Conservation (phyloP, 768 basidiomycete species). For the Tulasnella sp. region DNA sequence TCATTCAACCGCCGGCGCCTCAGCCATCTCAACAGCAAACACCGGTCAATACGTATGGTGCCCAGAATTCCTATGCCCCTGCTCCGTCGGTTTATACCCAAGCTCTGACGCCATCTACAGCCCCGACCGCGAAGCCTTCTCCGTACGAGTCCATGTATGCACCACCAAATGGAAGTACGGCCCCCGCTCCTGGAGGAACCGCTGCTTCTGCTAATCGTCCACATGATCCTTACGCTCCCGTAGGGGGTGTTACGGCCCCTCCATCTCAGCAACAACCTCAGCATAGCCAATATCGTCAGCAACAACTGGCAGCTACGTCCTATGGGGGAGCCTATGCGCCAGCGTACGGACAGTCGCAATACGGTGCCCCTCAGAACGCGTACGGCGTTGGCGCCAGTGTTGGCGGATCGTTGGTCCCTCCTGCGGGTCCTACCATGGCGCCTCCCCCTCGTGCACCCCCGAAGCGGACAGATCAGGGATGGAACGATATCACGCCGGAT, state of each 20-base stretch:
- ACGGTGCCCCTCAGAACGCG: constrained; percentile 32
- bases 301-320: constrained; percentile 21
- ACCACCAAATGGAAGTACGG: constrained; percentile 15
- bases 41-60: not conserved
- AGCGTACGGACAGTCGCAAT: not conserved
- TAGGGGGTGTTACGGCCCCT: constrained; percentile 16
- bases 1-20: constrained; percentile 24
- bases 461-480: constrained; percentile 61
- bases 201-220: constrained; percentile 10
- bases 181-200: not conserved
- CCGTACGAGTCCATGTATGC: constrained; percentile 5
- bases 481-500: constrained; percentile 86
- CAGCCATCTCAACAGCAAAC: constrained; percentile 14
- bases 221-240: constrained; percentile 29
- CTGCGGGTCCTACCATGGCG: constrained; percentile 32
- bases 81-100: constrained; percentile 8
- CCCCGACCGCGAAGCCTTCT: constrained; percentile 16
- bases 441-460: constrained; percentile 43
- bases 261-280: not conserved
- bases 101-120: constrained; percentile 16
- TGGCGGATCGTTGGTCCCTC: constrained; percentile 26
- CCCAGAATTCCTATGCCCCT: constrained; percentile 12
- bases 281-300: constrained; percentile 1
- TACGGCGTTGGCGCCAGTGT: constrained; percentile 19
- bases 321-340: constrained; percentile 10